A percentile compares a stretch with the other conserved stretches of the same genome.
Evolutionary conservation across 2,329 filamentous ascomycete genomes (phyloP).

Genomic region (Acephala macrosclerotiorum): DNA sequence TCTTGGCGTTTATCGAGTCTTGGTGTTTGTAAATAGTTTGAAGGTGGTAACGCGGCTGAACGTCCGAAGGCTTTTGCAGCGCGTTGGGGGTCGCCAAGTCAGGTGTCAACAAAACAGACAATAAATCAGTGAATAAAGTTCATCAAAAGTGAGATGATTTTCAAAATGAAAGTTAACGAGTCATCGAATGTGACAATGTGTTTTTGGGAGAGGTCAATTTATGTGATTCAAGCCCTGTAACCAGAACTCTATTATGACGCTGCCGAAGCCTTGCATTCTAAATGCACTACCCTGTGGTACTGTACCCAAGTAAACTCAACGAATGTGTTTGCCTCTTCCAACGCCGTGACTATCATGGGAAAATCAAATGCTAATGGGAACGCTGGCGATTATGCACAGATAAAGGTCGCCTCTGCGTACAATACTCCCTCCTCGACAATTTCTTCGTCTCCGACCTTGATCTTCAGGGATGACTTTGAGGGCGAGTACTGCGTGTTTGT

Average conservation of each 20-base stretch:
- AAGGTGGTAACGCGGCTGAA: neutral
- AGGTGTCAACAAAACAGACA: neutral
- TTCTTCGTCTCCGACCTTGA: constrained; percentile 85
- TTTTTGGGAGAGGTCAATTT: constrained; percentile 8
- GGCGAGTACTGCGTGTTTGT: constrained; percentile 69
- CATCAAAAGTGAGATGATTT: neutral
- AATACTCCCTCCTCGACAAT: constrained; percentile 78
- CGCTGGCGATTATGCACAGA: constrained; percentile 62
- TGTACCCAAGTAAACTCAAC: constrained; percentile 32
- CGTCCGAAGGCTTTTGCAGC: neutral
- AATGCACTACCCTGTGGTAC: constrained; percentile 2
- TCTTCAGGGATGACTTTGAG: constrained; percentile 72
- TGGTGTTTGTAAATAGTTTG: constrained; percentile 6
- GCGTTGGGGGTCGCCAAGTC: neutral
- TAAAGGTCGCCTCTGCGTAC: constrained; percentile 96
- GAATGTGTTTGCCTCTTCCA: constrained; percentile 40
- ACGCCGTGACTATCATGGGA: constrained; percentile 33
- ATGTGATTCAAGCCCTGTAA: constrained; percentile 22
- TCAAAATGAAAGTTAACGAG: neutral
- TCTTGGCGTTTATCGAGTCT: neutral
- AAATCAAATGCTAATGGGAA: constrained; percentile 22
- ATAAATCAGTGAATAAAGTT: neutral
- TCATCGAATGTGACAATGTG: neutral
- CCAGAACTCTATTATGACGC: constrained; percentile 26
- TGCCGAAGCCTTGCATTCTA: constrained; percentile 20